Percentiles rank a stretch among this genome's conserved stretches.
Conservation (phyloP, 495 filamentous ascomycete genomes). For the Lichina pygmaea region DNA sequence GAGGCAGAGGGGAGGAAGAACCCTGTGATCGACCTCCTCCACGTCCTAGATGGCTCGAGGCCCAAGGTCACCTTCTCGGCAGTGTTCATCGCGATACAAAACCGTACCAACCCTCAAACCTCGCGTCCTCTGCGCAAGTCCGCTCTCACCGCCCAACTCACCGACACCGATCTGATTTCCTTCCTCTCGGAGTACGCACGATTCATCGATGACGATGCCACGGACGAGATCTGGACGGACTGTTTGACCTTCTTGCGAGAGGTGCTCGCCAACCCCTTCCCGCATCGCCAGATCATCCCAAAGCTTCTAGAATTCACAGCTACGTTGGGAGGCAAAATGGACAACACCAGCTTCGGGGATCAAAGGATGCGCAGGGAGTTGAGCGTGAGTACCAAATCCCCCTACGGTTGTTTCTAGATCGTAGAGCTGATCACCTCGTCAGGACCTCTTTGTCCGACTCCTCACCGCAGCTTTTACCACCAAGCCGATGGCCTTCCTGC, state of each 20-base stretch:
- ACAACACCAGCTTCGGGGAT: slow-evolving; percentile 95
- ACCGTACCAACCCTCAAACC: slow-evolving; percentile 59
- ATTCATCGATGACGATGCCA: slow-evolving; percentile 88
- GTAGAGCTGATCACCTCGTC: not conserved
- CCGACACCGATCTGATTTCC: slow-evolving; percentile 55
- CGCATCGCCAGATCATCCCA: slow-evolving; percentile 73
- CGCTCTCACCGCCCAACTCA: slow-evolving; percentile 56
- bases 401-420: not conserved
- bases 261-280: slow-evolving; percentile 78
- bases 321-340: slow-evolving; percentile 73
- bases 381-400: slow-evolving; percentile 29
- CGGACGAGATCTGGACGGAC: slow-evolving; percentile 96
- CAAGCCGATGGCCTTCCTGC: slow-evolving; percentile 35
- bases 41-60: slow-evolving; percentile 72
- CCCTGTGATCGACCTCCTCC: slow-evolving; percentile 54
- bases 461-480: slow-evolving; percentile 81
- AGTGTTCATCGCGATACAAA: slow-evolving; percentile 94
- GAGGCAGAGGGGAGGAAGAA: slow-evolving; percentile 9
- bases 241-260: slow-evolving; percentile 79
- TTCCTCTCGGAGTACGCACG: slow-evolving; percentile 76
- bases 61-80: slow-evolving; percentile 84
- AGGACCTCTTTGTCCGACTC: slow-evolving; percentile 75
- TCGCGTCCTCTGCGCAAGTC: slow-evolving; percentile 62
- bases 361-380: slow-evolving; percentile 85
- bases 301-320: slow-evolving; percentile 70